Conservation (phyloP, 345 rosid genomes). For the Salix koriyanagi region DNA sequence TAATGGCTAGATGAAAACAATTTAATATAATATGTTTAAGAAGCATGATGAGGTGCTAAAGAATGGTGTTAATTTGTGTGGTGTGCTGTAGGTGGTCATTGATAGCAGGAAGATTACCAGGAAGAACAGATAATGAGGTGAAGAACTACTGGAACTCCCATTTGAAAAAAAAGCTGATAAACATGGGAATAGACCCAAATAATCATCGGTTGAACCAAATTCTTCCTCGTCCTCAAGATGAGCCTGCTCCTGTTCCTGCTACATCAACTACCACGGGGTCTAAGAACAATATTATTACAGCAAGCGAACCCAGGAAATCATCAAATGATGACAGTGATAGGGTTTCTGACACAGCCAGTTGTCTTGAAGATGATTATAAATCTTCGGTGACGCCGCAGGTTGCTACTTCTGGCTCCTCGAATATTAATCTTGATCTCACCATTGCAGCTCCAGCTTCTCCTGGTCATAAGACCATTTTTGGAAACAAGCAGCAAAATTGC, state of each 20-base stretch:
- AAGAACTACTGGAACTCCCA: constrained; percentile 42
- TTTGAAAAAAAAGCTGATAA: constrained; percentile 51
- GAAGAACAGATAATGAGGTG: constrained; percentile 32
- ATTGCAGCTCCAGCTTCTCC: constrained; percentile 15
- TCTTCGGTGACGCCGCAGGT: not conserved
- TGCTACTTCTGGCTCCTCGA: constrained; percentile 2
- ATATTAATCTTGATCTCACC: constrained; percentile 19
- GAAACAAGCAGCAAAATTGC: not conserved
- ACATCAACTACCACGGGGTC: not conserved
- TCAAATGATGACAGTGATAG: not conserved
- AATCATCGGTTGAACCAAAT: constrained; percentile 52
- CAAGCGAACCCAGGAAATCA: not conserved
- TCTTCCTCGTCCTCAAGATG: constrained; percentile 20
- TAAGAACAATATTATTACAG: not conserved
- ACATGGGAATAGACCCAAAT: constrained; percentile 75
- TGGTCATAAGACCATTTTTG: not conserved
- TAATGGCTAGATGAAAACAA: not conserved
- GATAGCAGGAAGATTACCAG: constrained; percentile 31
- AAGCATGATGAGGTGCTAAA: too few relatives aligned
- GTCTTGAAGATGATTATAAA: constrained; percentile 5
- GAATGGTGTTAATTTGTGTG: not conserved
- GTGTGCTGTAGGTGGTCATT: constrained; percentile 28
- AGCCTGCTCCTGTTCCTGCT: not conserved
- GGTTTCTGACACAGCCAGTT: constrained; percentile 12
- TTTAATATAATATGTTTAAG: not conserved